Conservation (phyloP, 331 rosid species). For the Ulmus americana region DNA sequence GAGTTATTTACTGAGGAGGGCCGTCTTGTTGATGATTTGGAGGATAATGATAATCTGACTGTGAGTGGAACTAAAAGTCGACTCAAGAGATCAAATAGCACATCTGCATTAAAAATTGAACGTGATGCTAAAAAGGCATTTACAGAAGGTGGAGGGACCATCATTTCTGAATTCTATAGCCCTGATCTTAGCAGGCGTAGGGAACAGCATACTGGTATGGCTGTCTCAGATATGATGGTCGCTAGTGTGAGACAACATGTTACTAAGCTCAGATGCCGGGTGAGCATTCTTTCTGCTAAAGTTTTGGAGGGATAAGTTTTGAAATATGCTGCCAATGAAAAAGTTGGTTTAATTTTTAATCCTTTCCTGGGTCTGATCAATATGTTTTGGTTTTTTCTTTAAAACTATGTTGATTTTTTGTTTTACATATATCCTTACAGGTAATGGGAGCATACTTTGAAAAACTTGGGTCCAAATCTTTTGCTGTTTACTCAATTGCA, state of each 20-base stretch:
- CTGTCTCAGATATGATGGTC: slow-evolving; percentile 53
- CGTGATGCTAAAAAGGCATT: slow-evolving; percentile 29
- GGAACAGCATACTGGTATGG: slow-evolving; percentile 42
- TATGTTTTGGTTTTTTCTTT: neutral
- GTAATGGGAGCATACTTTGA: slow-evolving; percentile 95
- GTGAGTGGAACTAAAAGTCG: slow-evolving; percentile 35
- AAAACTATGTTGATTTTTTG: slow-evolving; percentile 22
- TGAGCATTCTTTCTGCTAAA: slow-evolving; percentile 38
- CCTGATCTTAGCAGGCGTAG: slow-evolving; percentile 48
- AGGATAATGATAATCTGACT: slow-evolving; percentile 27
- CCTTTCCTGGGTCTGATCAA: slow-evolving; percentile 13
- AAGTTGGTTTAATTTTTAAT: neutral
- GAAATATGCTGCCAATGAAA: neutral
- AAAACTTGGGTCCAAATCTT: slow-evolving; percentile 75
- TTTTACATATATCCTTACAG: slow-evolving; percentile 39
- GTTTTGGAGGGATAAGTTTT: slow-evolving; percentile 5
- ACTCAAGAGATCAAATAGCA: slow-evolving; percentile 68
- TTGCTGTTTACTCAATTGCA: slow-evolving; percentile 93
- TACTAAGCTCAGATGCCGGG: slow-evolving; percentile 90
- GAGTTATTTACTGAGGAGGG: slow-evolving; percentile 29
- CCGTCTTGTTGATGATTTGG: slow-evolving; percentile 35
- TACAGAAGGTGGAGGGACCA: slow-evolving; percentile 38
- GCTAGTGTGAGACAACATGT: slow-evolving; percentile 49
- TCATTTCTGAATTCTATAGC: slow-evolving; percentile 66
- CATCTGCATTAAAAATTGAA: slow-evolving; percentile 54